Evolutionary conservation across 225 moss, liverwort and hornwort genomes (phyloP).

Genomic region (Straminergon stramineum): DNA sequence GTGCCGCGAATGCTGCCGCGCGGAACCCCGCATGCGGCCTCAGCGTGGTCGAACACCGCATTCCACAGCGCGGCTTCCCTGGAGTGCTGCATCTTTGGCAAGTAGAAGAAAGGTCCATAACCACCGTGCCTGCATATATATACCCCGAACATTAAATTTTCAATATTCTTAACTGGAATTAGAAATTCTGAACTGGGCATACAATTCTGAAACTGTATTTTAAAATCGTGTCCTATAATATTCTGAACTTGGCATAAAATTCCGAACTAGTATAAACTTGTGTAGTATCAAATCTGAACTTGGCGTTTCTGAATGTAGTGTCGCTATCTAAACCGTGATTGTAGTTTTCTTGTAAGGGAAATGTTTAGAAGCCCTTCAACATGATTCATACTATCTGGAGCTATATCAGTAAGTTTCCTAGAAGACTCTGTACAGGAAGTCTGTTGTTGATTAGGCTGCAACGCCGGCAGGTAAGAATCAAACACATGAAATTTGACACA

Average conservation of each 20-base stretch:
- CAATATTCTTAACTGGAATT: neutral
- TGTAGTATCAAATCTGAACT: neutral
- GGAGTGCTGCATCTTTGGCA: constrained; percentile 87
- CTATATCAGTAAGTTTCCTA: neutral
- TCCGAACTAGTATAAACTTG: neutral
- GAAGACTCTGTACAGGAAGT: too few relatives aligned
- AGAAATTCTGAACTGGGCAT: neutral
- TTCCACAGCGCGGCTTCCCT: constrained; percentile 81
- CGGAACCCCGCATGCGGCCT: constrained; percentile 38
- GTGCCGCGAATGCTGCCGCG: constrained; percentile 63
- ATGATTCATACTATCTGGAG: too few relatives aligned
- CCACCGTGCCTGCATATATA: constrained; percentile 40
- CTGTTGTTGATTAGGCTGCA: neutral
- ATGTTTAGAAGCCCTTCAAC: neutral
- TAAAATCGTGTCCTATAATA: neutral
- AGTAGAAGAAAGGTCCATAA: constrained; percentile 75
- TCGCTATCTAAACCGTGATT: neutral
- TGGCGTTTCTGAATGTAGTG: neutral
- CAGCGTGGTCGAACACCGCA: constrained; percentile 58
- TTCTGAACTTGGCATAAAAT: neutral
- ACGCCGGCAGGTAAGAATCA: neutral
- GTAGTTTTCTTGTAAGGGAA: neutral
- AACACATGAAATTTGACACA: neutral
- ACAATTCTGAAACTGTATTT: neutral
- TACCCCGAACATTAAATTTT: neutral